These are phyloP conservation scores for Chondrus crispus DNA, from an alignment of 23 red algal species.

Conservation along the genomic window DNA sequence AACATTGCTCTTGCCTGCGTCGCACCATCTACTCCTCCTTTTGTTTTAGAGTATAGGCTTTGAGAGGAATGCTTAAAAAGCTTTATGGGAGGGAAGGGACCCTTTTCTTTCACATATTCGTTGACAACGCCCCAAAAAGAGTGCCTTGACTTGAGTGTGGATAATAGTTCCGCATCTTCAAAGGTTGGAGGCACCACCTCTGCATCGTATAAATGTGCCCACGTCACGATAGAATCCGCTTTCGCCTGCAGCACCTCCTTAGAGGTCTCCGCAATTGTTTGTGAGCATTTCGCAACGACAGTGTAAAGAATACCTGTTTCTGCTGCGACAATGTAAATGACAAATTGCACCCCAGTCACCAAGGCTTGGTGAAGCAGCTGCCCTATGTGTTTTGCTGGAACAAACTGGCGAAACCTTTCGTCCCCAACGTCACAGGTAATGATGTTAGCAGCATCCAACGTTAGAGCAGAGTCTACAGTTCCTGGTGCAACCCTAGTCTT, in stretches of 20 bases:
- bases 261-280: neutral
- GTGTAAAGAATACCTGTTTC: neutral
- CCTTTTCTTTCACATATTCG: neutral
- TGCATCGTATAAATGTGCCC: neutral
- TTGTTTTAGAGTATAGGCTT: neutral
- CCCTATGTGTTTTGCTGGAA: neutral
- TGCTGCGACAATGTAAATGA: neutral
- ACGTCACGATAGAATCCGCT: neutral
- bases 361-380: slow-evolving; percentile 10
- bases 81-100: neutral
- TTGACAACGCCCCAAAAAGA: neutral
- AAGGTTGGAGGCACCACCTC: neutral
- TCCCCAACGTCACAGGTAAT: neutral
- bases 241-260: neutral
- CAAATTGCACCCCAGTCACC: neutral
- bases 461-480: neutral
- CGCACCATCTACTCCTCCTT: slow-evolving; percentile 8
- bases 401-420: neutral
- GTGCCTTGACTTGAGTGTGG: neutral
- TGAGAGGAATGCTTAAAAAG: neutral
- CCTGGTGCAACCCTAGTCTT: neutral
- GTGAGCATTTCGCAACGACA: neutral
- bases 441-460: neutral
- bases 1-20: neutral
- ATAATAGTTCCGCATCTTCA: neutral